Conservation (phyloP, 2,329 filamentous ascomycete genomes). For the Dothistroma septosporum region DNA sequence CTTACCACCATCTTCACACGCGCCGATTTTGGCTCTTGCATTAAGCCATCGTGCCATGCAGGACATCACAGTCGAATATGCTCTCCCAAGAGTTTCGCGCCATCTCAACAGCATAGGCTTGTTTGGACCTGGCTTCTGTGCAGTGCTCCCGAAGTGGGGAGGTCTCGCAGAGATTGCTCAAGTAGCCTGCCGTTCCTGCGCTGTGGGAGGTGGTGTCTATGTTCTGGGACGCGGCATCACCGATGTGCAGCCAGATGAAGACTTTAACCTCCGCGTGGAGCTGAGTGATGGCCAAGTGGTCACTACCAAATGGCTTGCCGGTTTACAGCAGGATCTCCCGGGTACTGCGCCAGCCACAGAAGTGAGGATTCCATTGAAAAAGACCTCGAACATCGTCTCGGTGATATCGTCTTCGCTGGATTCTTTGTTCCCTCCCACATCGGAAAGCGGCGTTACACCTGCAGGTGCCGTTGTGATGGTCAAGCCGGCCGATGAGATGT, state of each 20-base stretch:
- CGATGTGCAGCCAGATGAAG: constrained; percentile 21
- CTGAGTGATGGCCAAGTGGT: constrained; percentile 32
- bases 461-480: constrained; percentile 69
- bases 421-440: constrained; percentile 63
- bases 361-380: neutral
- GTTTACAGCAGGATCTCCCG: constrained; percentile 27
- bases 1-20: constrained; percentile 61
- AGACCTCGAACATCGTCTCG: constrained; percentile 46
- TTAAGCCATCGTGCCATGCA: constrained; percentile 60
- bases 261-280: constrained; percentile 18
- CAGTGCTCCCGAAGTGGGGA: constrained; percentile 89
- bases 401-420: constrained; percentile 64
- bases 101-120: constrained; percentile 83
- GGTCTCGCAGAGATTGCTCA: constrained; percentile 84
- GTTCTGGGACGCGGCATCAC: constrained; percentile 71
- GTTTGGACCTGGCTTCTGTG: constrained; percentile 84
- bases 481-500: constrained; percentile 38
- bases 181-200: constrained; percentile 82
- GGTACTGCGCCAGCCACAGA: neutral
- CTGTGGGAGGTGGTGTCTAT: constrained; percentile 87
- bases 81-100: constrained; percentile 67
- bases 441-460: constrained; percentile 72
- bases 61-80: constrained; percentile 60
- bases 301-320: constrained; percentile 31
- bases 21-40: constrained; percentile 65